Evolutionary conservation across 2,329 filamentous ascomycete genomes (phyloP).

Genomic region (Fusarium setosum): DNA sequence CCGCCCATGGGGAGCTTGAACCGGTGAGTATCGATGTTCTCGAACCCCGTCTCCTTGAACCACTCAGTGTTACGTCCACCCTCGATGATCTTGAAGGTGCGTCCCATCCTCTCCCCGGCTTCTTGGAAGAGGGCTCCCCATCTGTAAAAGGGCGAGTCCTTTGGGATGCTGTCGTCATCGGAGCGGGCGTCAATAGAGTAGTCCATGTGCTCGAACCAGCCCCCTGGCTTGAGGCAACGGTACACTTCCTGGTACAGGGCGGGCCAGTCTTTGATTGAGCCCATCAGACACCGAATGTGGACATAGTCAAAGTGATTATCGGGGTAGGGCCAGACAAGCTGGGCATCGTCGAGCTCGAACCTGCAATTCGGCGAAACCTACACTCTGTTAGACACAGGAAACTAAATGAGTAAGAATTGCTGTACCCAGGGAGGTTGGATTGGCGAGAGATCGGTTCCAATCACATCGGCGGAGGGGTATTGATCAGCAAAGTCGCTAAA

Average conservation of each 20-base stretch:
- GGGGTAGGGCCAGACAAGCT: constrained; percentile 41
- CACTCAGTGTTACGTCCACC: constrained; percentile 33
- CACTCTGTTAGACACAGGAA: constrained; percentile 52
- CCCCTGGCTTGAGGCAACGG: constrained; percentile 66
- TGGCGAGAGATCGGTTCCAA: constrained; percentile 65
- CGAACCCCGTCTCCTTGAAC: no score
- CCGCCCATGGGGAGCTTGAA: constrained; percentile 40
- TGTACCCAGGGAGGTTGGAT: constrained; percentile 65
- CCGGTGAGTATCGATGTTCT: constrained; percentile 34
- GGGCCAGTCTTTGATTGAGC: constrained; percentile 66
- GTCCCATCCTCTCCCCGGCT: constrained; percentile 42
- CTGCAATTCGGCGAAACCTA: constrained; percentile 60
- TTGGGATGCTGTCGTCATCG: constrained; percentile 43
- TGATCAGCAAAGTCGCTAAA: constrained; percentile 59
- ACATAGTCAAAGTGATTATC: constrained; percentile 65
- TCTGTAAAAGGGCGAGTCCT: constrained; percentile 33
- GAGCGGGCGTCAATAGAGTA: constrained; percentile 35
- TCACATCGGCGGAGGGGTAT: constrained; percentile 56
- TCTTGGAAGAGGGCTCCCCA: constrained; percentile 42
- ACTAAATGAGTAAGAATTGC: fast-evolving
- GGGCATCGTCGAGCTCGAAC: constrained; percentile 49
- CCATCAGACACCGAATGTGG: constrained; percentile 66
- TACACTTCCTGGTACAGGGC: constrained; percentile 63
- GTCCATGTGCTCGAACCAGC: constrained; percentile 49
- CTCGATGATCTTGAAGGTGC: constrained; percentile 40